phyloP scores from a whole-genome alignment of 163 green algal species.

The Scenedesmus sp. region DNA sequence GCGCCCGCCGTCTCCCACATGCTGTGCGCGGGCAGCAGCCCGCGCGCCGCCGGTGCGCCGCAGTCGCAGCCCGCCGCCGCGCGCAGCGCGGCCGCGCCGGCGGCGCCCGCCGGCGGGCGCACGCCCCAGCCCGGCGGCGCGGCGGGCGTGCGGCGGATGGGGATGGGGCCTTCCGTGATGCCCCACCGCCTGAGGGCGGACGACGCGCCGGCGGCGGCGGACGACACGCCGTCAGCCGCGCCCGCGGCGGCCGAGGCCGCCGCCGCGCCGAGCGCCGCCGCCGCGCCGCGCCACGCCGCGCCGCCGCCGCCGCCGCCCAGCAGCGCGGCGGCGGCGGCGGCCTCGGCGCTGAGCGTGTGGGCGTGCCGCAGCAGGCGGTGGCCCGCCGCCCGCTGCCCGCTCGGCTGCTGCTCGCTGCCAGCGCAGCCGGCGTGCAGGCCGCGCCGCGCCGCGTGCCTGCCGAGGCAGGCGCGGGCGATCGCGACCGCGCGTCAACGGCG shows the following conservation, averaged over 20 bases:
- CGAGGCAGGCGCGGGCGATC: not conserved
- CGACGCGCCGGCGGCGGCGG: conserved; percentile 13
- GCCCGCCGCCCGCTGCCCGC: conserved; percentile 19
- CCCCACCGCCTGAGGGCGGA: conserved; percentile 40
- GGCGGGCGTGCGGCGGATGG: conserved; percentile 18
- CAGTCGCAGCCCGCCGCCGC: conserved; percentile 4
- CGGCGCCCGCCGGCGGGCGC: not conserved
- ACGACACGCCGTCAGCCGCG: conserved; percentile 8
- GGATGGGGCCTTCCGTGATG: conserved; percentile 21
- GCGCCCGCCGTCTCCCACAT: conserved; percentile 35
- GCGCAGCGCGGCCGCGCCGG: not conserved
- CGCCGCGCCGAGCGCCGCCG: not conserved
- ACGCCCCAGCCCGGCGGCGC: not conserved
- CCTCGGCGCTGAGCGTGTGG: conserved; percentile 4
- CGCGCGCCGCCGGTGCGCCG: conserved; percentile 3
- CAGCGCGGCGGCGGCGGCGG: conserved; percentile 18
- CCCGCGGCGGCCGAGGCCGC: conserved; percentile 2
- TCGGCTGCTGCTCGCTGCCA: conserved; percentile 26
- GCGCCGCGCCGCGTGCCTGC: conserved; percentile 35
- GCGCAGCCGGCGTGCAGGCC: conserved; percentile 10
- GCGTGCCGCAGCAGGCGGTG: conserved; percentile 10
- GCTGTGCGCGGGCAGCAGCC: conserved; percentile 13
- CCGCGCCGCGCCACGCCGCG: not conserved
- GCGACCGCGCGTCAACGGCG: too few relatives aligned
- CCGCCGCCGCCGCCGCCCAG: conserved; percentile 8